Percentiles rank a stretch among this genome's conserved stretches.
These are phyloP conservation scores for Aphelidium insulamus DNA, from an alignment of 371 early-diverging fungal species.

Conservation along the genomic window DNA sequence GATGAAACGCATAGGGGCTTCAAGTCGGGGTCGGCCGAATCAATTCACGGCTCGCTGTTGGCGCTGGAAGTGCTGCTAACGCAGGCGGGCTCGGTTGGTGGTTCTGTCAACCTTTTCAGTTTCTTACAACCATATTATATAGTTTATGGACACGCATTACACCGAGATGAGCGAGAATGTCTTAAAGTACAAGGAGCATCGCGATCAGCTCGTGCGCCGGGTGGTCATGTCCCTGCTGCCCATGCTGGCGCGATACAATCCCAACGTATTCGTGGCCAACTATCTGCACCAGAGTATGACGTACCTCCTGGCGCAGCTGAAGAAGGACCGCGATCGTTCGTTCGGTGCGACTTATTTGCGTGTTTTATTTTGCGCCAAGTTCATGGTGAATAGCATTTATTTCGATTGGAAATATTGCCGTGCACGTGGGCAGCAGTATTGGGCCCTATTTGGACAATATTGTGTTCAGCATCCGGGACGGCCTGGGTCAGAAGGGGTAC, in stretches of 20 bases:
- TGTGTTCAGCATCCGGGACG: constrained; percentile 44
- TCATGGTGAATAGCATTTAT: constrained; percentile 32
- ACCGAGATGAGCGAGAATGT: constrained; percentile 51
- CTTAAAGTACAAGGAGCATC: constrained; percentile 50
- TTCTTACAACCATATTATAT: background rate
- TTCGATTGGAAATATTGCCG: constrained; percentile 67
- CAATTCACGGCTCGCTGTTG: constrained; percentile 73
- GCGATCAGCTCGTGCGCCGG: constrained; percentile 53
- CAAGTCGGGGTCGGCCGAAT: constrained; percentile 42
- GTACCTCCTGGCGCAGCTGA: constrained; percentile 46
- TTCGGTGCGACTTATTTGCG: constrained; percentile 14
- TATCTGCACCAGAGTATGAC: constrained; percentile 51
- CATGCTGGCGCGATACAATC: constrained; percentile 57
- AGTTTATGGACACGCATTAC: constrained; percentile 70
- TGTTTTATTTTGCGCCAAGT: constrained; percentile 6
- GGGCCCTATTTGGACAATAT: constrained; percentile 54
- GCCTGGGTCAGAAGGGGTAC: constrained; percentile 25
- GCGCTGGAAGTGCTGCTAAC: constrained; percentile 53
- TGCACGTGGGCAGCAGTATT: constrained; percentile 59
- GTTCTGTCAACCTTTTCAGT: background rate
- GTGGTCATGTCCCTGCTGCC: constrained; percentile 71
- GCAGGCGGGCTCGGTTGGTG: constrained; percentile 57
- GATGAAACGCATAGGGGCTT: constrained; percentile 65
- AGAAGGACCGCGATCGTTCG: constrained; percentile 51
- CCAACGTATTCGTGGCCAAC: constrained; percentile 41